A percentile compares a stretch with the other conserved stretches of the same genome.
These are phyloP conservation scores for Fraxinus baroniana DNA, from an alignment of 305 asterid genomes.

Conservation along the genomic window DNA sequence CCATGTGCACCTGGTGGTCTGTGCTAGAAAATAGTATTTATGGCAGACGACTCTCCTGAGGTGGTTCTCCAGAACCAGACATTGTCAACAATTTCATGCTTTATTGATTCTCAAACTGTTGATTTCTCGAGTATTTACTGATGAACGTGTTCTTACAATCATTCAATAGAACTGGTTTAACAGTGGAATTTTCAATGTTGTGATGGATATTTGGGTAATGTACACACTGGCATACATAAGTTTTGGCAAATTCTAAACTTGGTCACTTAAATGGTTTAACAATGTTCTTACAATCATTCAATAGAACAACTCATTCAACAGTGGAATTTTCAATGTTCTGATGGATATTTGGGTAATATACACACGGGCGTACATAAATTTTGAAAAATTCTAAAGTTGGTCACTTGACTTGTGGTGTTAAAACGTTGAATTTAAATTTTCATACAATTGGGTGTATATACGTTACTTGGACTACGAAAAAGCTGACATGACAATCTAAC, in stretches of 20 bases:
- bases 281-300: neutral
- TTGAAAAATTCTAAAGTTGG: neutral
- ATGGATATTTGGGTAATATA: neutral
- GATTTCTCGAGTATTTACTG: neutral
- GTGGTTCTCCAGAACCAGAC: conserved; percentile 60
- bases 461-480: neutral
- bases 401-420: neutral
- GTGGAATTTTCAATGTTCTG: neutral
- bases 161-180: neutral
- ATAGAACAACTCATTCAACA: neutral
- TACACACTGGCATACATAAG: neutral
- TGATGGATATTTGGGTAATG: neutral
- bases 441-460: neutral
- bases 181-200: neutral
- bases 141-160: neutral
- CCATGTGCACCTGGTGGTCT: conserved; percentile 60
- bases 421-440: neutral
- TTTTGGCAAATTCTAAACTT: neutral
- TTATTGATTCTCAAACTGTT: neutral
- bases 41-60: conserved; percentile 58
- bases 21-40: conserved; percentile 32
- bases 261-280: neutral
- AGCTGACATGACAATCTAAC: neutral
- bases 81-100: conserved; percentile 4
- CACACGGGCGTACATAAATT: neutral